Evolutionary conservation across 768 basidiomycete genomes (phyloP).

Genomic region (Dioszegia hungarica): DNA sequence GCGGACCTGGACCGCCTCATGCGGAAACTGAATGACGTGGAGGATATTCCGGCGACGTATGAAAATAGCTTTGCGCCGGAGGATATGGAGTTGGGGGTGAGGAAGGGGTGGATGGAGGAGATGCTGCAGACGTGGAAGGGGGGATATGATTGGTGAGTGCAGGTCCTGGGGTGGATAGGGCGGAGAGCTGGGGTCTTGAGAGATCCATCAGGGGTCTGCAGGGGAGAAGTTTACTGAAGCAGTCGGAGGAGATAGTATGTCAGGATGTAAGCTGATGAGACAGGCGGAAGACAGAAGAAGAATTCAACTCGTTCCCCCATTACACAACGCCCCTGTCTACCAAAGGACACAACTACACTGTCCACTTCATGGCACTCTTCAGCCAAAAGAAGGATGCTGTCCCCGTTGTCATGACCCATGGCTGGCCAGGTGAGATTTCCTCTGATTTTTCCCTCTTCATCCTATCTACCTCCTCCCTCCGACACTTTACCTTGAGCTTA

Average conservation of each 20-base stretch:
- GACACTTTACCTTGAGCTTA: too few species aligned
- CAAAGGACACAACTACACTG: conserved; percentile 14
- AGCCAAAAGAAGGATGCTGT: conserved; percentile 22
- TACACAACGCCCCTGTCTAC: conserved; percentile 12
- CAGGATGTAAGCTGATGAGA: not conserved
- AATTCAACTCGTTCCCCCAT: conserved; percentile 29
- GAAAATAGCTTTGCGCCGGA: conserved; percentile 23
- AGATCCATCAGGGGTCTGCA: not conserved
- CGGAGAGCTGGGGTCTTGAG: not conserved
- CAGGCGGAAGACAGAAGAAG: conserved; percentile 27
- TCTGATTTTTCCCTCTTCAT: not conserved
- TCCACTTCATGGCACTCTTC: conserved; percentile 31
- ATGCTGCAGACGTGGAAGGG: conserved; percentile 18
- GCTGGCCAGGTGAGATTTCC: conserved; percentile 30
- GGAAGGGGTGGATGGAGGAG: conserved; percentile 26
- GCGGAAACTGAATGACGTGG: conserved; percentile 9
- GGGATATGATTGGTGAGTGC: conserved; percentile 35
- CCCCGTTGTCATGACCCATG: conserved; percentile 29
- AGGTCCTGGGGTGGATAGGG: not conserved
- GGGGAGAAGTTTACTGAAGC: not conserved
- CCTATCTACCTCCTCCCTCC: too few species aligned
- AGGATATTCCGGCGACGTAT: conserved; percentile 23
- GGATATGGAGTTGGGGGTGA: conserved; percentile 22
- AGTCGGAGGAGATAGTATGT: not conserved
- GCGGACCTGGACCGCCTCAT: conserved; percentile 25